Conservation (phyloP, 2,329 filamentous ascomycete species). For the Chaetomiaceae sp. region DNA sequence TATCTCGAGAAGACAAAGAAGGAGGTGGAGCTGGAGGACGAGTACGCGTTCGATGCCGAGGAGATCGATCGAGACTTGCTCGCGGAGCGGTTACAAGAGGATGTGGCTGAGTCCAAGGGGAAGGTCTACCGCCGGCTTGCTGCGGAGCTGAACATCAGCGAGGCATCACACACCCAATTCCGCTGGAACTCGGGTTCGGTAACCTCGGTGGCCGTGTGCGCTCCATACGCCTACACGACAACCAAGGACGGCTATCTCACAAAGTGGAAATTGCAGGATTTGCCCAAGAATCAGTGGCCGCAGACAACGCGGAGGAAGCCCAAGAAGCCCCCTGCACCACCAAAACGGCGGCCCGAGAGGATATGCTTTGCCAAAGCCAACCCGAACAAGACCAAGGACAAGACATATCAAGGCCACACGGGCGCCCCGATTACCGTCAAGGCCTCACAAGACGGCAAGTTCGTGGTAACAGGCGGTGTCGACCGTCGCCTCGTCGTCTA, state of each 20-base stretch:
- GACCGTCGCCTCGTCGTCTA: conserved; percentile 85
- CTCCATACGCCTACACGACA: conserved; percentile 81
- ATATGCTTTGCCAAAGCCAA: conserved; percentile 61
- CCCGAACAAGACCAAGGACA: conserved; percentile 55
- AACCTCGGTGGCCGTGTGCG: conserved; percentile 73
- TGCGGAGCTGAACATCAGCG: conserved; percentile 63
- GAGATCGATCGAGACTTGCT: conserved; percentile 92
- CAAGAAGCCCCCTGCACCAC: conserved; percentile 54
- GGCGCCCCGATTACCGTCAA: conserved; percentile 76
- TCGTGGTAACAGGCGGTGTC: conserved; percentile 81
- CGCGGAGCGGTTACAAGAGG: conserved; percentile 83
- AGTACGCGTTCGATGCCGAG: conserved; percentile 85
- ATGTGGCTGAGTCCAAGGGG: conserved; percentile 88
- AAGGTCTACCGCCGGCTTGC: conserved; percentile 80
- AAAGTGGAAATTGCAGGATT: conserved; percentile 81
- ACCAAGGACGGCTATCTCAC: conserved; percentile 79
- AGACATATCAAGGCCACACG: conserved; percentile 70
- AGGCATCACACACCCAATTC: conserved; percentile 67
- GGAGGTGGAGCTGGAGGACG: conserved; percentile 63
- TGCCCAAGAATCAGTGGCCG: conserved; percentile 56
- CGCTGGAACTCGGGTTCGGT: conserved; percentile 72
- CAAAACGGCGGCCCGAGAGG: conserved; percentile 58
- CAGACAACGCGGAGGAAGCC: conserved; percentile 56
- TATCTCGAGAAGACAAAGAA: conserved; percentile 87
- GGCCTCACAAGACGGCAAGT: conserved; percentile 84